Evolutionary conservation across 2,329 filamentous ascomycete genomes (phyloP), one percentile per base, ranked within the genome.

Genomic region (Pseudomassariella vexata): DNA sequence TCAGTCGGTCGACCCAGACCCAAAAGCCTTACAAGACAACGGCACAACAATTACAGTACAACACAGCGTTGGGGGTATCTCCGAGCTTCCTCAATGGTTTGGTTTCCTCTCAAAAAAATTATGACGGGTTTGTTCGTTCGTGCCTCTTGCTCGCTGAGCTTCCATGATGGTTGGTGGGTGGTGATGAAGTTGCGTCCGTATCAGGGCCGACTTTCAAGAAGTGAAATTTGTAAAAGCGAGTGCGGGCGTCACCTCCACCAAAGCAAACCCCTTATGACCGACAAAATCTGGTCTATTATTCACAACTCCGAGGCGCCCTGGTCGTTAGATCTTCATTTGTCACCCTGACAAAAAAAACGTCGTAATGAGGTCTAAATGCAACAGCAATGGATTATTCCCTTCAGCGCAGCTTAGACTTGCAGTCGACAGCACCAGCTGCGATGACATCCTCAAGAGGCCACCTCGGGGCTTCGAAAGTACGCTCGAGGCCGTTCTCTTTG

Each of bases 401-500:
- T 35, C 76, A 88, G 57, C 77, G 72, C 53, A 94, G 64, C 30
- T 79, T 76, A 34, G 72, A 50, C 64, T 92, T 87, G 48, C 82
- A 75, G 58, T 94, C 86, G 47, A 82, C 73, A 15, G 82, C 83
- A 40, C 85, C 85, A 32, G 73, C 68, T 45, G 74, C 76, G 42
- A 95, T 69, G 29, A 95, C 79, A 40, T 95, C 87, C 35, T 88
- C 78, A n/a, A 95, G 60, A 41, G 70, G 72, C 89, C 89, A 95
- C 45, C 89, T 70, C 9, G 89, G 89, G 34, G 85, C 76, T 44
- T 68, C 64, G 46, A 94, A 68, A 34, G 92, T 78, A 43, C 86
- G 82, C 43, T 85, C 74, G 12, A 89, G 59, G 24, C 75, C 74
- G 28, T 72, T 75, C 34, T 68, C 67, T 48, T 69, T 70, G 35